These are phyloP conservation scores for Ustanciosporium gigantosporum DNA, from an alignment of 1,284 basidiomycete genomes.

Conservation along the genomic window DNA sequence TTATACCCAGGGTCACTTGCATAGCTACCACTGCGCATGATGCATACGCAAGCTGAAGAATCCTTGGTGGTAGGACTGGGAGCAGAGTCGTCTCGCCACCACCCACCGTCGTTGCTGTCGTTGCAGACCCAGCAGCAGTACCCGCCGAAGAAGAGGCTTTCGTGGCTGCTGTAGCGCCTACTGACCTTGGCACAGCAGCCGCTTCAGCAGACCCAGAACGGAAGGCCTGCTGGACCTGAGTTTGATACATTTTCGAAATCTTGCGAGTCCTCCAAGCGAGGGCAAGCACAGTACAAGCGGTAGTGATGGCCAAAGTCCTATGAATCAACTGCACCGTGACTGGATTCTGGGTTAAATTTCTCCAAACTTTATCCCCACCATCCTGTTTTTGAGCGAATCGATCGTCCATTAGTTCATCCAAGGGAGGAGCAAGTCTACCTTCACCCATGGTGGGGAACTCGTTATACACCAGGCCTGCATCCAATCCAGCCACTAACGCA, in stretches of 20 bases:
- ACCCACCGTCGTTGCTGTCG: too few species aligned
- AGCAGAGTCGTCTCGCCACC: conserved; percentile 65
- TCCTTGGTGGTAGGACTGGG: conserved; percentile 72
- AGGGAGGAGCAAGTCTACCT: conserved; percentile 74
- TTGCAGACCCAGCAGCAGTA: too few species aligned
- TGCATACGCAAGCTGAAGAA: conserved; percentile 69
- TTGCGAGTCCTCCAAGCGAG: conserved; percentile 62
- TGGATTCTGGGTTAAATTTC: conserved; percentile 95
- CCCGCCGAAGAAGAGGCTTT: background rate
- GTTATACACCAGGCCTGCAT: conserved; percentile 94
- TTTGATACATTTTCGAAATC: conserved; percentile 63
- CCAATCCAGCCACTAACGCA: conserved; percentile 95
- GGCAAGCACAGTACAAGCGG: conserved; percentile 22
- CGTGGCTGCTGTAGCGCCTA: background rate
- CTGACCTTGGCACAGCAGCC: background rate
- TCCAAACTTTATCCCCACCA: conserved; percentile 67
- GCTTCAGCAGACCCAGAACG: background rate
- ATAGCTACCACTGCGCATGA: conserved; percentile 81
- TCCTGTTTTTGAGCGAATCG: conserved; percentile 70
- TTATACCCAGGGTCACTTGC: conserved; percentile 86
- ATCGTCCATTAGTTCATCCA: conserved; percentile 74
- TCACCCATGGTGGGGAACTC: conserved; percentile 98
- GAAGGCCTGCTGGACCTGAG: background rate
- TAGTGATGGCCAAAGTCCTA: conserved; percentile 73
- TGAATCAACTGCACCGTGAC: conserved; percentile 98